These are phyloP conservation scores for Diaporthe ilicicola DNA, from an alignment of 2,329 filamentous ascomycete species.

Conservation along the genomic window DNA sequence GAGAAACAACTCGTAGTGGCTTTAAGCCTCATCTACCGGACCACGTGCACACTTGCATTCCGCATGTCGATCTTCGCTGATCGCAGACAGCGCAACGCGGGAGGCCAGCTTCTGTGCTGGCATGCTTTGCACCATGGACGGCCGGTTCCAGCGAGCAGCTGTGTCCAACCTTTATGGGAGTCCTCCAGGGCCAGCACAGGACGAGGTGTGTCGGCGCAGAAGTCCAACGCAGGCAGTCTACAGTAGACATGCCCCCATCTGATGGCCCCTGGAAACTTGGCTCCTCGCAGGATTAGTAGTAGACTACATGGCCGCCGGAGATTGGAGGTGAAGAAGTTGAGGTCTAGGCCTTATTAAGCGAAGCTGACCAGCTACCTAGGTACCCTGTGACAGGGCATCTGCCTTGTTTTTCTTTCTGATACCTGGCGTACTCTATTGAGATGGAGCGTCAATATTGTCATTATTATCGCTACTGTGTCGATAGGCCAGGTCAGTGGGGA, in stretches of 20 bases:
- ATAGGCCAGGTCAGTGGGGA: not conserved
- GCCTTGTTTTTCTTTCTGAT: slow-evolving; percentile 22
- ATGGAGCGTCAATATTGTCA: not conserved
- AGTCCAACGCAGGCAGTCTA: not conserved
- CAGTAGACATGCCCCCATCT: not conserved
- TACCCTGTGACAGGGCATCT: slow-evolving; percentile 17
- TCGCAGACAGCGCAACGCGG: not conserved
- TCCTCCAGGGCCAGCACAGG: not conserved
- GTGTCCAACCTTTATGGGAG: not conserved
- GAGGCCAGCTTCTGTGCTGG: not conserved
- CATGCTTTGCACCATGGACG: not conserved
- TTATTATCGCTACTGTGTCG: not conserved
- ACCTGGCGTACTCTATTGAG: not conserved
- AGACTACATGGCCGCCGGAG: not conserved
- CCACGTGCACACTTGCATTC: slow-evolving; percentile 8
- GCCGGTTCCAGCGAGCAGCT: not conserved
- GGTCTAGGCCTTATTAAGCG: slow-evolving; percentile 14
- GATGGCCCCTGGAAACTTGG: not conserved
- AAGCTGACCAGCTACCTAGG: slow-evolving; percentile 9
- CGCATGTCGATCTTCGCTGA: slow-evolving; percentile 11
- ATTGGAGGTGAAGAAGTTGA: not conserved
- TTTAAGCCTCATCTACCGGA: slow-evolving; percentile 1
- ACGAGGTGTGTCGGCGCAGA: slow-evolving; percentile 3
- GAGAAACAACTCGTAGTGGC: not conserved
- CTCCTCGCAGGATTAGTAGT: not conserved